Conservation (phyloP, 2,329 filamentous ascomycete genomes). For the Alternaria sp. region DNA sequence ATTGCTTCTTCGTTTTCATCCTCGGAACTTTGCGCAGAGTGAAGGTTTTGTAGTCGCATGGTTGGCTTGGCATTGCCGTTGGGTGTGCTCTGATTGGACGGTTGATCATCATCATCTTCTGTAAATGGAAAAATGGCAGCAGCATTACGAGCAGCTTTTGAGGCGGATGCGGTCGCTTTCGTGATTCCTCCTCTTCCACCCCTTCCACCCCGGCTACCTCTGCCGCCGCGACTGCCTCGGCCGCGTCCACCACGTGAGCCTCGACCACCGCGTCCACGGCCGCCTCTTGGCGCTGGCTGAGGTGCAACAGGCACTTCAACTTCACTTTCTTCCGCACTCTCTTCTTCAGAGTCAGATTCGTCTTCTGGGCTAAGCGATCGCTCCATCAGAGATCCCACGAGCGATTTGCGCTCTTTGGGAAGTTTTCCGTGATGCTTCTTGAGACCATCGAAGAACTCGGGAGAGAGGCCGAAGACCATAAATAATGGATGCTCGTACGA, state of each 20-base stretch:
- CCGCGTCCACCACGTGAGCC: slow-evolving; percentile 42
- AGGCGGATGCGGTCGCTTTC: slow-evolving; percentile 38
- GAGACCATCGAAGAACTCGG: slow-evolving; percentile 44
- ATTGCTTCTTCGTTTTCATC: slow-evolving; percentile 26
- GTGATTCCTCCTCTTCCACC: slow-evolving; percentile 29
- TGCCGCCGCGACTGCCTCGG: slow-evolving; percentile 38
- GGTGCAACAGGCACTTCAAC: slow-evolving; percentile 29
- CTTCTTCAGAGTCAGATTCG: slow-evolving; percentile 30
- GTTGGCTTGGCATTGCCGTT: slow-evolving; percentile 41
- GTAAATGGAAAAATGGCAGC: slow-evolving; percentile 44
- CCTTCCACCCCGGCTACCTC: slow-evolving; percentile 42
- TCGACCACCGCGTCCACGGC: slow-evolving; percentile 40
- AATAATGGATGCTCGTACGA: slow-evolving; percentile 45
- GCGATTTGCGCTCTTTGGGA: slow-evolving; percentile 33
- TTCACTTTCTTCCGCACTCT: slow-evolving; percentile 37
- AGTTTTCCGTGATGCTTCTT: slow-evolving; percentile 41
- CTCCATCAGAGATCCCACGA: slow-evolving; percentile 24
- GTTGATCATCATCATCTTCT: slow-evolving; percentile 47
- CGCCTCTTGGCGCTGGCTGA: slow-evolving; percentile 32
- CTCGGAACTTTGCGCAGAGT: slow-evolving; percentile 24
- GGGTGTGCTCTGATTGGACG: slow-evolving; percentile 47
- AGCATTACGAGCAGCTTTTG: slow-evolving; percentile 45
- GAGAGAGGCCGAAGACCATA: slow-evolving; percentile 47
- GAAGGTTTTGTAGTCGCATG: slow-evolving; percentile 31
- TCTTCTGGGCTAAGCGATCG: slow-evolving; percentile 29